Evolutionary conservation across 2,329 filamentous ascomycete genomes (phyloP).

Genomic region (Talaromyces piceae): DNA sequence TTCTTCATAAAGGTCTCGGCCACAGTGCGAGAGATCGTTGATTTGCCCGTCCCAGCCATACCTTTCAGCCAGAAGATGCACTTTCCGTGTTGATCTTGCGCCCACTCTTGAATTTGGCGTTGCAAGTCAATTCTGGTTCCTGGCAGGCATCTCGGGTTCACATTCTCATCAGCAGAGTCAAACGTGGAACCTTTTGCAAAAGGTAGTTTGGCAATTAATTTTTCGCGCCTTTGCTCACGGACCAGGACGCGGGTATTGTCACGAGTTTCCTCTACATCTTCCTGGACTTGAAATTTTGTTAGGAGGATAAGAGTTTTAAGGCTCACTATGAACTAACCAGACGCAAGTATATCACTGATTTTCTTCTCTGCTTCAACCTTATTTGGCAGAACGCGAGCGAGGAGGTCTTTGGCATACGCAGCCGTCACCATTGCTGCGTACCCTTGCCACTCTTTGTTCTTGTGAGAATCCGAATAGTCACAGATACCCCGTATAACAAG

Average conservation of each 20-base stretch:
- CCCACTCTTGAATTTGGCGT: neutral
- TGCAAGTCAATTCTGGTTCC: constrained; percentile 1
- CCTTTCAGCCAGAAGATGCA: constrained; percentile 25
- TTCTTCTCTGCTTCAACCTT: neutral
- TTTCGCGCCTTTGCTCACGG: too few species aligned
- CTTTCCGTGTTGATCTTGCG: neutral
- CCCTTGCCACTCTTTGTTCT: constrained; percentile 16
- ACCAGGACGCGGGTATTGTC: too few species aligned
- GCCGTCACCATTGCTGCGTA: constrained; percentile 24
- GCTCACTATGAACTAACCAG: neutral
- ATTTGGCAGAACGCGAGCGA: constrained; percentile 2
- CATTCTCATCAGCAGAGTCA: neutral
- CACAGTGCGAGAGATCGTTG: neutral
- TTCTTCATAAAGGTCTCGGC: neutral
- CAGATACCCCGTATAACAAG: constrained; percentile 35
- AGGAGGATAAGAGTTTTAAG: too few species aligned
- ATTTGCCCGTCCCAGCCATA: neutral
- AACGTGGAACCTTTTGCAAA: neutral
- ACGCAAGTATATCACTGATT: neutral
- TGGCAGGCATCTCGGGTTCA: neutral
- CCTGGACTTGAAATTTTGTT: too few species aligned
- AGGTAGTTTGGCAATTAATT: neutral
- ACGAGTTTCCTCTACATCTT: too few species aligned
- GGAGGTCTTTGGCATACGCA: constrained; percentile 17
- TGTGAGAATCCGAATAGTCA: constrained; percentile 34